phyloP scores from a whole-genome alignment of 257 asterid genomes.

The Petunia axillaris region DNA sequence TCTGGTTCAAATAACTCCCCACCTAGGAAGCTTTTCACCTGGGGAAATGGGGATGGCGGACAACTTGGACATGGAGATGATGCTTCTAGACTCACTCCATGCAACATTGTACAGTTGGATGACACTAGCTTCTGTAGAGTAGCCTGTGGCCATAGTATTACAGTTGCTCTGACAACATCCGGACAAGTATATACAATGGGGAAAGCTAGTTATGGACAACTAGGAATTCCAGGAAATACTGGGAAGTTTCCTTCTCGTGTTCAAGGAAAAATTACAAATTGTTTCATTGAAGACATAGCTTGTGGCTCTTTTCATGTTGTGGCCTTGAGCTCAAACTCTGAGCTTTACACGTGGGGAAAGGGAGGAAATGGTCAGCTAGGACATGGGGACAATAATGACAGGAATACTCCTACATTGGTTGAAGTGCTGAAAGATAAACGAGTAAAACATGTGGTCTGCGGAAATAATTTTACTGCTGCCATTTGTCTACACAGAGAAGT shows the following conservation, averaged over 20 bases:
- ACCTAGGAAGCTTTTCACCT: slow-evolving; percentile 64
- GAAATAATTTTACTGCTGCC: slow-evolving; percentile 63
- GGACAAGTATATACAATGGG: slow-evolving; percentile 75
- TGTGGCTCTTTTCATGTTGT: slow-evolving; percentile 79
- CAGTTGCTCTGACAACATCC: slow-evolving; percentile 65
- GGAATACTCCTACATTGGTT: slow-evolving; percentile 57
- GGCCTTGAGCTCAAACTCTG: slow-evolving; percentile 57
- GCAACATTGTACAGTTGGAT: slow-evolving; percentile 34
- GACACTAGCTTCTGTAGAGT: slow-evolving; percentile 55
- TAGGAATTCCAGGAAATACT: slow-evolving; percentile 42
- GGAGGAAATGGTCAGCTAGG: slow-evolving; percentile 75
- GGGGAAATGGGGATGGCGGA: slow-evolving; percentile 83
- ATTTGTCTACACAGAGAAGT: slow-evolving; percentile 56
- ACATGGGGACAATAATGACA: slow-evolving; percentile 61
- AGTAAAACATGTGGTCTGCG: slow-evolving; percentile 60
- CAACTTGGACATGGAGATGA: slow-evolving; percentile 78
- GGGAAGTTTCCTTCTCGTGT: slow-evolving; percentile 41
- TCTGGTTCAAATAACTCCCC: slow-evolving; percentile 34
- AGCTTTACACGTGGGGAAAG: slow-evolving; percentile 79
- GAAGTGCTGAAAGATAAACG: slow-evolving; percentile 59
- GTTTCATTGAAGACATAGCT: slow-evolving; percentile 55
- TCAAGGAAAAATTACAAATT: slow-evolving; percentile 50
- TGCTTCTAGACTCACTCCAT: slow-evolving; percentile 48
- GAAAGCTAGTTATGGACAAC: slow-evolving; percentile 45
- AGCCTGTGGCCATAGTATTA: slow-evolving; percentile 70